Evolutionary conservation across 495 filamentous ascomycete species (phyloP), one percentile per base, ranked within the genome.

Genomic region (Ramalina intermedia): DNA sequence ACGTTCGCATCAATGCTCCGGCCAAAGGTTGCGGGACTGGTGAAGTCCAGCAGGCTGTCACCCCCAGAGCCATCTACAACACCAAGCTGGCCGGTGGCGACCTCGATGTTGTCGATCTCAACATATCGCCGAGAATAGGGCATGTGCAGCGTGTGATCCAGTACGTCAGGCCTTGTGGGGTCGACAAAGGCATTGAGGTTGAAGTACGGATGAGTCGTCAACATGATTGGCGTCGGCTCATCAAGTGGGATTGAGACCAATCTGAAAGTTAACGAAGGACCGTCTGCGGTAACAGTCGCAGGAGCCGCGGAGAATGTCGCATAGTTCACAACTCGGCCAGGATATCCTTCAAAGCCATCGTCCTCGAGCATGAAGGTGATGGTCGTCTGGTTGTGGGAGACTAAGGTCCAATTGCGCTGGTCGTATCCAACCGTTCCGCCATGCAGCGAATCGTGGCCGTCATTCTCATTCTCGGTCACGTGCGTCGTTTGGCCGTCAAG

Each of bases 321-420:
- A 62, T 84, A 82, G 17, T 73, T 79, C 49, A 88, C 68, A 4
- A 90, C 81, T 56, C 84, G 78, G 36, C 86, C 86, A 0, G 85
- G 85, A 62, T 90, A 89, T 24, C 81, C 76, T 62, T 87, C 69
- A 37, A 78, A 74, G 36, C 75, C 82, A 59, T 81, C 66, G 58
- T 93, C 86, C n/a, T 80, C 67, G 41, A 93, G 69, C 36, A 72
- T 78, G 68, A 93, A 93, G 18, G 84, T 89, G 59, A 93, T 81
- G 53, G 78, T 56, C 70, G 71, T 18, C 71, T 64, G 4, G 75
- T 76, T 60, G 85, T 72, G 1, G 80, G 65, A 13, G 63, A 83
- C 70, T 13, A 90, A 80, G 12, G 79, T 81, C 66, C 84, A 93
- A 63, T 88, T 83, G 44, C 84, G 74, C 69, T 72, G 75, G 58